Evolutionary conservation across 371 early-diverging fungal genomes (phyloP).

Genomic region (Sporodiniella umbellata): DNA sequence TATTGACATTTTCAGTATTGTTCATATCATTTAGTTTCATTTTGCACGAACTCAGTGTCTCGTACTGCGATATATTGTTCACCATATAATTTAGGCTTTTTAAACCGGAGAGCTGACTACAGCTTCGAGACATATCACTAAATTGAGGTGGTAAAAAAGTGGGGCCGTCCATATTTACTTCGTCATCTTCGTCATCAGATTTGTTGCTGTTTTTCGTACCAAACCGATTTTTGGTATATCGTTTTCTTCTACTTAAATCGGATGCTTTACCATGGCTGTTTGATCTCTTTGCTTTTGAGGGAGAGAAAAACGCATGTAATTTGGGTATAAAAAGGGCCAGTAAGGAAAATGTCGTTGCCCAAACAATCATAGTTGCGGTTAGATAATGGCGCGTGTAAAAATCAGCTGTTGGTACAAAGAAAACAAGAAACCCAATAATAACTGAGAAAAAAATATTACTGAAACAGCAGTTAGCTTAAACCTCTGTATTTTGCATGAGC

Average conservation of each 20-base stretch:
- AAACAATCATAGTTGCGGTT: conserved; percentile 49
- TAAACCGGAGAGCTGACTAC: conserved; percentile 8
- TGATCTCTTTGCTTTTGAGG: conserved; percentile 1
- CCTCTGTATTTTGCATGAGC: neutral
- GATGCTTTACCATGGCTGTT: conserved; percentile 18
- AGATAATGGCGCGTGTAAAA: conserved; percentile 53
- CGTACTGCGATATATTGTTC: conserved; percentile 6
- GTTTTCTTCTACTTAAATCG: conserved; percentile 19
- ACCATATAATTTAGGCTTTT: conserved; percentile 34
- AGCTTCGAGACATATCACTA: neutral
- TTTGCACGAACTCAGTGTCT: conserved; percentile 2
- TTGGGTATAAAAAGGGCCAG: conserved; percentile 54
- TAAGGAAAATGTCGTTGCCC: conserved; percentile 55
- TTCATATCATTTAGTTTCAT: conserved; percentile 10
- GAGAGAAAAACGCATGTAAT: conserved; percentile 33
- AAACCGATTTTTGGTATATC: neutral
- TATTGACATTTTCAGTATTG: conserved; percentile 12
- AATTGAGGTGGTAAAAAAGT: neutral
- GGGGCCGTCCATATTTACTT: neutral
- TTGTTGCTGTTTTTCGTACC: neutral
- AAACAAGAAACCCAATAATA: conserved; percentile 48
- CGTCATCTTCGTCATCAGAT: neutral
- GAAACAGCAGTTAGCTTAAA: neutral
- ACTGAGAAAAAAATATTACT: conserved; percentile 60
- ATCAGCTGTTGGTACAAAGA: conserved; percentile 45